A percentile compares a stretch with the other conserved stretches of the same genome.
phyloP scores from a whole-genome alignment of 2,329 filamentous ascomycete genomes.

The Macrophomina pseudophaseolina region DNA sequence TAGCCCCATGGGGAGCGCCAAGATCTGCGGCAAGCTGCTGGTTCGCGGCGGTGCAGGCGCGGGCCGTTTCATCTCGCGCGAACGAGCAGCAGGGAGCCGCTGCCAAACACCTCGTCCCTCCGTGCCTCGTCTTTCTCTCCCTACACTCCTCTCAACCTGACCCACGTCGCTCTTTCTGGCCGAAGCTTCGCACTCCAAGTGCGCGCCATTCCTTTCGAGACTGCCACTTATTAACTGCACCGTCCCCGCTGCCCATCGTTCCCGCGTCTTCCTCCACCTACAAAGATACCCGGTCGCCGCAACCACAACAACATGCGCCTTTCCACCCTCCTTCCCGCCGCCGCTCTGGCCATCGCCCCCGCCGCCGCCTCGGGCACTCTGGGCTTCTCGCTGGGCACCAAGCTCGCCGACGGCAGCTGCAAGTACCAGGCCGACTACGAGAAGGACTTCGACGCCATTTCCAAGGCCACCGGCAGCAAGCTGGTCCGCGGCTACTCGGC shows the following conservation, averaged over 20 bases:
- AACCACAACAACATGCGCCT: conserved; percentile 40
- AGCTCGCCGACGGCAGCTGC: conserved; percentile 55
- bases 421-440: conserved; percentile 68
- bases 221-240: background rate
- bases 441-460: conserved; percentile 67
- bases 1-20: conserved; percentile 16
- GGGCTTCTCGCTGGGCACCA: conserved; percentile 71
- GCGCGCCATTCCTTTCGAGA: conserved; percentile 4
- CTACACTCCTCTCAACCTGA: background rate
- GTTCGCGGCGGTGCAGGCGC: conserved; percentile 6
- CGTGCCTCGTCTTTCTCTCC: background rate
- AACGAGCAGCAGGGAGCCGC: conserved; percentile 9
- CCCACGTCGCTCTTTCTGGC: conserved; percentile 23
- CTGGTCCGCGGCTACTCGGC: conserved; percentile 71
- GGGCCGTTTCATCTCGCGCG: conserved; percentile 10
- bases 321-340: conserved; percentile 38
- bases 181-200: conserved; percentile 4
- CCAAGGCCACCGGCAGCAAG: conserved; percentile 54
- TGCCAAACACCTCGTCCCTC: conserved; percentile 3
- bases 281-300: conserved; percentile 11
- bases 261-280: background rate
- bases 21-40: conserved; percentile 20
- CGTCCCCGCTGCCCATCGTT: background rate
- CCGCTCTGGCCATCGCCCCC: conserved; percentile 46
- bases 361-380: conserved; percentile 58